Conservation (phyloP, 2,329 filamentous ascomycete species). For the Byssothecium circinans region DNA sequence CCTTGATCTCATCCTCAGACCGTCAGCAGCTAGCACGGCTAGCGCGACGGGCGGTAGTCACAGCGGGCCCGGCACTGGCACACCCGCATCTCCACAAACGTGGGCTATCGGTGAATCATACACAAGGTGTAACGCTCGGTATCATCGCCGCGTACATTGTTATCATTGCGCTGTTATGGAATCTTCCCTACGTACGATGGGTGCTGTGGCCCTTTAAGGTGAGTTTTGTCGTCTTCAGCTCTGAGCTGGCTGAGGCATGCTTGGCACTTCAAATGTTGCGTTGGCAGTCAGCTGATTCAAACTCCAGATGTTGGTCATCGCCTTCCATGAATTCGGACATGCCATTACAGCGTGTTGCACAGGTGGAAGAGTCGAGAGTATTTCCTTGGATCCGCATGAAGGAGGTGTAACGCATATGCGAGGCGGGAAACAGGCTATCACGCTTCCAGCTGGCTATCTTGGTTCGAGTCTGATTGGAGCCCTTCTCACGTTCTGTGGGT, state of each 20-base stretch:
- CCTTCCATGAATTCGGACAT: conserved; percentile 79
- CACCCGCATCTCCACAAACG: conserved; percentile 46
- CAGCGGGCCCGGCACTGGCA: conserved; percentile 29
- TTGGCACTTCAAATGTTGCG: conserved; percentile 3
- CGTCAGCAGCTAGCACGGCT: conserved; percentile 22
- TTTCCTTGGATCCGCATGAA: conserved; percentile 73
- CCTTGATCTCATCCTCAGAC: conserved; percentile 18
- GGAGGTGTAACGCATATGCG: conserved; percentile 78
- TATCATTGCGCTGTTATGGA: conserved; percentile 76
- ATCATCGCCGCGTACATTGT: conserved; percentile 73
- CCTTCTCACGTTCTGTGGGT: conserved; percentile 76
- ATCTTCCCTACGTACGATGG: conserved; percentile 74
- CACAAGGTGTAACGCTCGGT: conserved; percentile 70
- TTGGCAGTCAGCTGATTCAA: conserved; percentile 5
- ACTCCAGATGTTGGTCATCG: conserved; percentile 74
- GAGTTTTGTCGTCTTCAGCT: conserved; percentile 11
- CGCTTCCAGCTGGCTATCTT: conserved; percentile 75
- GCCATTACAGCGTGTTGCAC: conserved; percentile 72
- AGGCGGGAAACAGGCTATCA: conserved; percentile 70
- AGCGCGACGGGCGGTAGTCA: conserved; percentile 31
- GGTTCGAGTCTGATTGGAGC: conserved; percentile 77
- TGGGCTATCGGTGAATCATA: conserved; percentile 64
- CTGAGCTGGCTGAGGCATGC: neutral
- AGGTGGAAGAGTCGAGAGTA: conserved; percentile 72
- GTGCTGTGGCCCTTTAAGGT: conserved; percentile 82